These are phyloP conservation scores for Marasmius sp. DNA, from an alignment of 1,284 basidiomycete genomes.

Conservation along the genomic window DNA sequence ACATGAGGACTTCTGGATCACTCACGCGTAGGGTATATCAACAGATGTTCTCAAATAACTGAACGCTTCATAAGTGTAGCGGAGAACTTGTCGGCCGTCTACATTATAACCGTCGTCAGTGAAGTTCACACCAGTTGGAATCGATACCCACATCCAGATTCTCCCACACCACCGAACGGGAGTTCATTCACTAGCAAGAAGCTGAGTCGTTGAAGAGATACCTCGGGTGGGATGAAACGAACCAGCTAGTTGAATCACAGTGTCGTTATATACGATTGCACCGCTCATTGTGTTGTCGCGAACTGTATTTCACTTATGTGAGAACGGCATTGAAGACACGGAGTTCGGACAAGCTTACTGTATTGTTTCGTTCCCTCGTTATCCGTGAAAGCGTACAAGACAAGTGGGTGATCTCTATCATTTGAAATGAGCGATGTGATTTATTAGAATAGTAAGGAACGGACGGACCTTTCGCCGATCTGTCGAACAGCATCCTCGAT, in stretches of 20 bases:
- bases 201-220: not conserved
- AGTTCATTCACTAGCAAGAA: conserved; percentile 34
- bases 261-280: conserved; percentile 53
- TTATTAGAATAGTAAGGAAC: not conserved
- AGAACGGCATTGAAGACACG: not conserved
- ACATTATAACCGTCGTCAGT: not conserved
- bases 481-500: conserved; percentile 53
- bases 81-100: conserved; percentile 48
- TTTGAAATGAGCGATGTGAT: not conserved
- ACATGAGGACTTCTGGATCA: not conserved
- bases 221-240: conserved; percentile 17
- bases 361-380: conserved; percentile 37
- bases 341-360: conserved; percentile 26
- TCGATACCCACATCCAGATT: conserved; percentile 42
- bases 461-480: conserved; percentile 43
- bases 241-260: conserved; percentile 46
- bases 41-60: conserved; percentile 42
- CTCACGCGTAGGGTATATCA: conserved; percentile 38
- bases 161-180: conserved; percentile 50
- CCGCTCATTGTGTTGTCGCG: conserved; percentile 49
- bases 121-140: not conserved
- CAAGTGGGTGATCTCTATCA: conserved; percentile 44
- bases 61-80: conserved; percentile 47
- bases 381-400: conserved; percentile 49
- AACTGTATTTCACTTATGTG: conserved; percentile 30